Base-by-base conservation (phyloP, 306 rosid genomes). In the Cicer pinnatifidum region DNA sequence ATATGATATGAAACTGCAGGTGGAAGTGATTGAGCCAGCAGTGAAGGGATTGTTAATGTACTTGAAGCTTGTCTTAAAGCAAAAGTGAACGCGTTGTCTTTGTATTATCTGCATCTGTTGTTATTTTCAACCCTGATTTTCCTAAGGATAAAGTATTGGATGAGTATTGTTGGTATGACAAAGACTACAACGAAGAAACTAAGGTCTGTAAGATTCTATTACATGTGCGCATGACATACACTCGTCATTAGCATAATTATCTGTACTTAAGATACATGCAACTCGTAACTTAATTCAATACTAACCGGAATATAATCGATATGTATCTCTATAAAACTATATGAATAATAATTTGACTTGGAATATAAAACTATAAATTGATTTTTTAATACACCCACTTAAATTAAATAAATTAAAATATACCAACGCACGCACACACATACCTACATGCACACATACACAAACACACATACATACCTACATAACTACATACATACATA, bases 21-120 rank as follows among this genome's bases (percentile, higher is more conserved):
- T 72, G 35, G 91, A 85, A 50, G 7, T 88, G 77, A 33, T 90
- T 54, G 96, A 88, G 66, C 93, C 90, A 46, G 88, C 93, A 13
- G 89, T 90, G 64, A 86, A 86, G 65, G 96, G 96, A 87, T 92
- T 43, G 13, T 35, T 35, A 87, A 87, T 35, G 81, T 79, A 63
- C 86, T 82, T 64, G 39, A 79, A 79, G 88, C 86, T 11, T 67
- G 69, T 72, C 73, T 71, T 15, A 62, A 85, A 75, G 85, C 85
- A 59, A 81, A 84, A 59, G 88, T 84, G 71, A 81, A 46, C 69
- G 85, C 0, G 80, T 84, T 53, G 68, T 81, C 43, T 57, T 15
- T 71, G 80, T 84, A 40, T 84, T 85, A 37, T 81, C 85, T 66
- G 0, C 0, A 41, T 16, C 66, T 12, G 82, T 84, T 62, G 16